phyloP scores from a whole-genome alignment of 179 eudicot species.

The Actinidia arguta region DNA sequence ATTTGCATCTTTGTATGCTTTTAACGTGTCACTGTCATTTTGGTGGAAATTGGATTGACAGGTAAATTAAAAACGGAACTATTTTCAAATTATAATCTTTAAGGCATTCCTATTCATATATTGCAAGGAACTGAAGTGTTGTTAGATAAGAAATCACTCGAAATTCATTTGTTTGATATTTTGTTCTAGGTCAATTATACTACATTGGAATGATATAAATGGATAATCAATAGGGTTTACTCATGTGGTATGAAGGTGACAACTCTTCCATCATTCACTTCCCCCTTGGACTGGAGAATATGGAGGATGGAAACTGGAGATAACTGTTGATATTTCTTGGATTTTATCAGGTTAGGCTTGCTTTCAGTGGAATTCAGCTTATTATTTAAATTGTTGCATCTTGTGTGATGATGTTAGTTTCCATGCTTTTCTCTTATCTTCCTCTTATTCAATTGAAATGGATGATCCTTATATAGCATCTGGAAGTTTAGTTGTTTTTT shows the following conservation, averaged over 20 bases:
- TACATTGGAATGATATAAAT: constrained; percentile 90
- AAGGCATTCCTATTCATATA: not conserved
- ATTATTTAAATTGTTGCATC: no score
- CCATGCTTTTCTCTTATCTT: no score
- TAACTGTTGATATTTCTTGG: constrained; percentile 94
- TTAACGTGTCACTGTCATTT: not conserved
- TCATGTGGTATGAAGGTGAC: constrained; percentile 97
- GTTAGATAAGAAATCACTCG: not conserved
- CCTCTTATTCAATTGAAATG: no score
- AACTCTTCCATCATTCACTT: constrained; percentile 94
- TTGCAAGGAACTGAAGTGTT: not conserved
- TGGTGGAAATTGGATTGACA: not conserved
- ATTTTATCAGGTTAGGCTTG: constrained; percentile 76
- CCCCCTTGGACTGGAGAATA: constrained; percentile 99
- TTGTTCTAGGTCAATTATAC: constrained; percentile 82
- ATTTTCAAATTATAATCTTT: not conserved
- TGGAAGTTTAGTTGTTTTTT: no score
- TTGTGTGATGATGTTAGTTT: no score
- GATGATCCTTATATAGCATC: no score
- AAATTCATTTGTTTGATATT: constrained; percentile 20
- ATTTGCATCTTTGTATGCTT: not conserved
- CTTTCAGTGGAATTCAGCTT: no score
- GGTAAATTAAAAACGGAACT: not conserved
- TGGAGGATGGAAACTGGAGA: constrained; percentile 98
- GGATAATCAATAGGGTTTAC: constrained; percentile 85